A percentile compares a stretch with the other conserved stretches of the same genome.
Conservation (phyloP, 1,284 basidiomycete genomes). For the Malassezia pachydermatis region DNA sequence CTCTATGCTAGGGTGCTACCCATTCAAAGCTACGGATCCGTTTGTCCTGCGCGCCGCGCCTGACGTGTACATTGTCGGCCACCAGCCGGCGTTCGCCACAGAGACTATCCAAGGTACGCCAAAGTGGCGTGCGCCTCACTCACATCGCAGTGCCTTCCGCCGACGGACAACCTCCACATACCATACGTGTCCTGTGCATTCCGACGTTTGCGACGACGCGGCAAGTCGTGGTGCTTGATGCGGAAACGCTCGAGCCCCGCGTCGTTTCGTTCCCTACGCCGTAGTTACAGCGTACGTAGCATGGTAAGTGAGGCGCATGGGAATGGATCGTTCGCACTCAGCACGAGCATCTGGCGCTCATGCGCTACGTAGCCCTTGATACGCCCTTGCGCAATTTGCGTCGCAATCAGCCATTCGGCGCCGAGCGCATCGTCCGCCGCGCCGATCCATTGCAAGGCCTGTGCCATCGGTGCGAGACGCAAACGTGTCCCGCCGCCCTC, state of each 20-base stretch:
- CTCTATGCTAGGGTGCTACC: too few relatives aligned
- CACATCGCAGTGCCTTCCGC: too few relatives aligned
- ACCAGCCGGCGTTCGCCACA: conserved; percentile 60
- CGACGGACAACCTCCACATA: too few relatives aligned
- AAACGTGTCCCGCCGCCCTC: conserved; percentile 22
- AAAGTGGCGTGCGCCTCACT: too few relatives aligned
- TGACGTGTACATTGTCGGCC: conserved; percentile 82
- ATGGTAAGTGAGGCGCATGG: conserved; percentile 50
- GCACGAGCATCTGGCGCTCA: conserved; percentile 79
- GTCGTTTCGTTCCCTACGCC: conserved; percentile 34
- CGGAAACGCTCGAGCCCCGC: conserved; percentile 54
- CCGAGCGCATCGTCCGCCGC: conserved; percentile 54
- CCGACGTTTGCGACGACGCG: conserved; percentile 67
- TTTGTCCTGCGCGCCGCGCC: conserved; percentile 77
- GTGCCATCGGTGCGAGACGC: conserved; percentile 18
- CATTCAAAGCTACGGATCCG: conserved; percentile 76
- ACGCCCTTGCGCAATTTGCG: conserved; percentile 70
- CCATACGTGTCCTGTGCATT: conserved; percentile 65
- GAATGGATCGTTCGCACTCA: conserved; percentile 72
- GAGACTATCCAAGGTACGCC: conserved; percentile 49
- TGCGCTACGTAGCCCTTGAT: conserved; percentile 94
- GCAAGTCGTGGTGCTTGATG: conserved; percentile 58
- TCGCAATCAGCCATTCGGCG: conserved; percentile 77
- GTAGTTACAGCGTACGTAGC: background rate
- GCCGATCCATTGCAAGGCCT: conserved; percentile 21